Evolutionary conservation across 1,284 basidiomycete species (phyloP), one percentile per base, ranked within the genome.

Genomic region (Ceratobasidium sp.): DNA sequence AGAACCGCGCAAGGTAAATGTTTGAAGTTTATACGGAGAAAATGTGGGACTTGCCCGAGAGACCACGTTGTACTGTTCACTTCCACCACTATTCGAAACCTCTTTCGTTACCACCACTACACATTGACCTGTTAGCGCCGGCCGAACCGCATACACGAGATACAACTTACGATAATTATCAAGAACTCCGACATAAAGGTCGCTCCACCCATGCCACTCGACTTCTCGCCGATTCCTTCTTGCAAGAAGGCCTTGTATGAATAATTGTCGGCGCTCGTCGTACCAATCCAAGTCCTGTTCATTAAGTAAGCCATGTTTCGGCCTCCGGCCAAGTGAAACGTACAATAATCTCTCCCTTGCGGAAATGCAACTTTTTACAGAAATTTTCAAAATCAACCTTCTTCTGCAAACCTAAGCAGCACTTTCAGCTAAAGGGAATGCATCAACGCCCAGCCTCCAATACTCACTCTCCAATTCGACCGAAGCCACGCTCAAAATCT

Each of bases 351-450:
- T 95, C 93, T 41, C 91, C 93, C 76, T 86, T 89, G 79, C 88
- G 88, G 79, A 89, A 93, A 11, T 88, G 81, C 73, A 95, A 80
- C 78, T 87, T 90, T 81, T 95, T 92, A 77, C 88, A 89, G 0
- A 95, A 82, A 72, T 85, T 88, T 90, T 90, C 93, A 76, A 93
- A 90, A 79, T 93, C 93, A 76, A 94, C 93, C 80, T 93, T 94
- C 75, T 87, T 72, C 46, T 72, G 69, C 27, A 72, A 24, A 39
- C 58, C 76, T 76, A 49, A 24, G 34, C 22, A 49, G 6, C 16
- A 56, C 14, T 3, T 24, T 74, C 22, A 54, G 24, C 24, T 9
- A 27, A 16, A 8, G 1, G 11, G 7, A 27, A 63, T 62, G 3
- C 16, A 24, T 19, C 46, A 13, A 29, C 22, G n/a, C 14, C 1